Conservation (phyloP, 352 stramenopile species). For the Elongisporangium prolatum region DNA sequence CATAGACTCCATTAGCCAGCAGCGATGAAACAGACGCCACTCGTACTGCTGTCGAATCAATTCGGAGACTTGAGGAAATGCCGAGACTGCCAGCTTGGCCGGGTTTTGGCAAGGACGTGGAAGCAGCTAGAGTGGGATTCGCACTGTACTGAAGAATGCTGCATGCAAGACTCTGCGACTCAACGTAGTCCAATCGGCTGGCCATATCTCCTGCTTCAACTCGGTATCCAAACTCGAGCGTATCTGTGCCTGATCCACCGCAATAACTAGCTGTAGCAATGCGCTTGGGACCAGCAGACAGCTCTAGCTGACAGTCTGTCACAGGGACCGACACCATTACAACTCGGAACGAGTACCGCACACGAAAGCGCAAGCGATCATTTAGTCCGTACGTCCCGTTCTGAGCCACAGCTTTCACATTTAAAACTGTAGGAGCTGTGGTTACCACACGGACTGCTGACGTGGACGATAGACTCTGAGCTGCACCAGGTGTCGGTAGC, state of each 20-base stretch:
- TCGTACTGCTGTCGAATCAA: conserved; percentile 38
- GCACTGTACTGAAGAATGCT: conserved; percentile 44
- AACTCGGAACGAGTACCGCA: conserved; percentile 55
- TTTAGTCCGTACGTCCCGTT: conserved; percentile 43
- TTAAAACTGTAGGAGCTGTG: conserved; percentile 28
- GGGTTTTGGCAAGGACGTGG: conserved; percentile 33
- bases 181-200: conserved; percentile 44
- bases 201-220: conserved; percentile 42
- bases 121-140: conserved; percentile 30
- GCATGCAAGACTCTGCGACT: conserved; percentile 34
- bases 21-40: conserved; percentile 44
- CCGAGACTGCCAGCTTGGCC: conserved; percentile 39
- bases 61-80: conserved; percentile 22
- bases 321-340: conserved; percentile 14
- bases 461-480: conserved; percentile 33
- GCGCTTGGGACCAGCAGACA: conserved; percentile 32
- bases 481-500: conserved; percentile 27
- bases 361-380: conserved; percentile 31
- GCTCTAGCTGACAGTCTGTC: conserved; percentile 30
- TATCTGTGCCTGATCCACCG: conserved; percentile 38
- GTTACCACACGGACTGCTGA: conserved; percentile 32
- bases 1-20: conserved; percentile 46
- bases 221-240: conserved; percentile 53
- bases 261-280: conserved; percentile 31
- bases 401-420: conserved; percentile 19